Evolutionary conservation across 129 eudicot species (phyloP), one percentile per base, ranked within the genome.

Genomic region (Artemisia argyi): DNA sequence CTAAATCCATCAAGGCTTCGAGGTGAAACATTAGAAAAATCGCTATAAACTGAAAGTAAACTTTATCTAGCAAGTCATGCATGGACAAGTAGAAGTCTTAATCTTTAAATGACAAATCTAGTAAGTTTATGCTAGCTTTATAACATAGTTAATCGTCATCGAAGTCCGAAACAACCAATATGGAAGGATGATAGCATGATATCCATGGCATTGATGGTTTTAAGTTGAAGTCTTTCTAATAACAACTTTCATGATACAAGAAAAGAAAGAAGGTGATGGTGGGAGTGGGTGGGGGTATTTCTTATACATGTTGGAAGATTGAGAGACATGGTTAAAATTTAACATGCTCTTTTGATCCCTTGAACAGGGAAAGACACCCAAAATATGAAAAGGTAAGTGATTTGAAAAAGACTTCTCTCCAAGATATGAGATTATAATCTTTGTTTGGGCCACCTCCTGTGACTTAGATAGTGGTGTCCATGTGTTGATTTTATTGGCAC

Each of bases 321-420:
- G 76, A 76, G 82, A 77, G 71, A 75, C 81, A 81, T 60, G 44
- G 76, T 61, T 74, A 64, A 61, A 49, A 66, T 54, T 81, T 66
- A 76, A 67, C 74, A 72, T 72, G 62, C 57, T 66, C 74, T 72
- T 76, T 81, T 51, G 53, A 72, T 58, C 32, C 11, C 42, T 53
- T 72, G 69, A 49, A 42, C 51, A 65, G 56, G 61, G 73, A 13
- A 77, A 59, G 76, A 72, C 61, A 81, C 80, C 74, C 19, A 72
- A 81, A 76, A 66, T 76, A 78, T 66, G 85, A 76, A 76, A 72
- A 57, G 81, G 53, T 66, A 52, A 66, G 55, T 61, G 58, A 65
- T 65, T 59, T 59, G 82, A 81, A 81, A 81, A 72, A 72, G 85
- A 81, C 82, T 32, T 72, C 72, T 66, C 82, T 72, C 61, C 76